Evolutionary conservation across 306 rosid species (phyloP).

Genomic region (Dicorynia guianensis): DNA sequence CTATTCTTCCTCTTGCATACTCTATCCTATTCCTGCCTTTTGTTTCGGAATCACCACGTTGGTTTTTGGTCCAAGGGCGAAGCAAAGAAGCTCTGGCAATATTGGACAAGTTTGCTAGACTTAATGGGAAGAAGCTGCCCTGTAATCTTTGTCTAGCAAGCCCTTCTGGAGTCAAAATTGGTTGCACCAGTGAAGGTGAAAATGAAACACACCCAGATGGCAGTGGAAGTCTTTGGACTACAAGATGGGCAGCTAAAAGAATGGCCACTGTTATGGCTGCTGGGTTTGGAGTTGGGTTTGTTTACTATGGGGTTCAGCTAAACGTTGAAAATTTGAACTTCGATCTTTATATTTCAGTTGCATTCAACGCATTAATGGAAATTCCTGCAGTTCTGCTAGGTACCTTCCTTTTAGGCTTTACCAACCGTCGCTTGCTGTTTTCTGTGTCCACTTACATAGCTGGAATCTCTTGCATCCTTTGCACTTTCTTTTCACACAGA

Average conservation of each 20-base stretch:
- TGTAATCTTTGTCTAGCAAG: conserved; percentile 13
- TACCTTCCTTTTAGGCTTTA: conserved; percentile 37
- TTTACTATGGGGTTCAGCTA: conserved; percentile 51
- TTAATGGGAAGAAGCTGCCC: conserved; percentile 41
- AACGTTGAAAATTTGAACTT: conserved; percentile 45
- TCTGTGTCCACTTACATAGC: conserved; percentile 35
- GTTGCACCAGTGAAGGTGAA: neutral
- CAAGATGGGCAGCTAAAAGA: conserved; percentile 43
- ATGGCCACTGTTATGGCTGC: conserved; percentile 41
- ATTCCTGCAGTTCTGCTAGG: conserved; percentile 36
- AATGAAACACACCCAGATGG: neutral
- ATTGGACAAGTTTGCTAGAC: conserved; percentile 37
- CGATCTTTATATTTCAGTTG: conserved; percentile 32
- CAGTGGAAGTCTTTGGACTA: conserved; percentile 38
- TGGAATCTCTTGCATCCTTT: conserved; percentile 31
- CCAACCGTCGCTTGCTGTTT: conserved; percentile 34
- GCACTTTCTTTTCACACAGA: conserved; percentile 30
- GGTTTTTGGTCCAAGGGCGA: conserved; percentile 42
- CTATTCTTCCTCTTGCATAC: conserved; percentile 38
- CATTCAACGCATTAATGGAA: conserved; percentile 42
- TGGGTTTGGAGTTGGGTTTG: conserved; percentile 54
- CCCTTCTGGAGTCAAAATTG: conserved; percentile 17
- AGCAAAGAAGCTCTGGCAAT: conserved; percentile 38
- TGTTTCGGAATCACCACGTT: conserved; percentile 44
- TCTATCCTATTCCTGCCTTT: conserved; percentile 31